Evolutionary conservation across 768 basidiomycete species (phyloP), one percentile per base, ranked within the genome.

Genomic region (Tricholomella constricta): DNA sequence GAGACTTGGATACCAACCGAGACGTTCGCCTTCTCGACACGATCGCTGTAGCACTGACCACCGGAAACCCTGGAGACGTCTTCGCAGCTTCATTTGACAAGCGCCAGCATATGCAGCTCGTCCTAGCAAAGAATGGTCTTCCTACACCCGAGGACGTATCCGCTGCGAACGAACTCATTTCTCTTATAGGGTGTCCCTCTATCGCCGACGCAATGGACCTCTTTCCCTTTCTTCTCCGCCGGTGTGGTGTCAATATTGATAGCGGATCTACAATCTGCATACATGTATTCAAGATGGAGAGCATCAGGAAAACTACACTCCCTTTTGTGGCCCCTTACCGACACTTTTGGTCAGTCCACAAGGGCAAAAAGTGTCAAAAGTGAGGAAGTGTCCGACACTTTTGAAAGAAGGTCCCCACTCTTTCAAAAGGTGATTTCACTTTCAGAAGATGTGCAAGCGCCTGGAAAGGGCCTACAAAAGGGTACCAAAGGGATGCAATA

Each of bases 71-170:
- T n/a, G n/a, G n/a, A n/a, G n/a, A n/a, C n/a, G 2, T 27, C 64
- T 51, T 46, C 57, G 43, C n/a, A n/a, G 60, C 63, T 58, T 59
- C 50, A 20, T 51, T 51, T 15, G 50, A 51, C 50, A 51, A 36
- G 19, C 50, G 29, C 7, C 40, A 36, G 55, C 64, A 61, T 34
- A 61, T 65, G 56, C 59, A 52, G 48, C 59, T 58, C 26, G 46
- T 54, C 41, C 46, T 54, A 23, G 52, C 45, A 17, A 54, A 54
- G 32, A 54, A 54, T 37, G 52, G 52, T 6, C 44, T 20, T 51
- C 37, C 44, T 23, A 46, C 46, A 17, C 31, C 43, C 45, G n/a
- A 45, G n/a, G 51, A 52, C 44, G 27, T 45, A 27, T 5, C 10
- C n/a, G 42, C 51, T 17, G 44, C 51, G 1, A 45, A 48, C 6